Evolutionary conservation across 345 rosid genomes (phyloP).

Genomic region (Diplotaxis tenuifolia): DNA sequence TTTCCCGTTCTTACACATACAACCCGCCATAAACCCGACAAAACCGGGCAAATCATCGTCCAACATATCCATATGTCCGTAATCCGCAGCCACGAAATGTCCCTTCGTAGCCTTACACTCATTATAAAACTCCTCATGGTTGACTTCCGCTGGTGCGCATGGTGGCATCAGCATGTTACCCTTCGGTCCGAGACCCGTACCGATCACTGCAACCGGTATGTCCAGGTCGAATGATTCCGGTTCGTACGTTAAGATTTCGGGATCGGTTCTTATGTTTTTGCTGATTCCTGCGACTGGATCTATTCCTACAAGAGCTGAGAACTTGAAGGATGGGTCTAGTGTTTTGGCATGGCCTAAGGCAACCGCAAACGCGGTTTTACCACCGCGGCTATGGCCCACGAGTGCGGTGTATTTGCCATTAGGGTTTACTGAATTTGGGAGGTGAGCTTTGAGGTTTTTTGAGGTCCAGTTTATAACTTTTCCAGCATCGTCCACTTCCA

Average conservation of each 20-base stretch:
- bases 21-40: conserved; percentile 29
- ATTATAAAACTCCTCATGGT: conserved; percentile 35
- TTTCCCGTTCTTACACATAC: conserved; percentile 31
- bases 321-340: conserved; percentile 20
- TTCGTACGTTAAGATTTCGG: conserved; percentile 27
- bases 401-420: conserved; percentile 17
- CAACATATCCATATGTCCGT: conserved; percentile 41
- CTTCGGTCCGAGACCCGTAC: conserved; percentile 33
- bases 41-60: conserved; percentile 29
- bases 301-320: conserved; percentile 34
- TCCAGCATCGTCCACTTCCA: conserved; percentile 36
- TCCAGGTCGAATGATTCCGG: conserved; percentile 32
- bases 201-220: conserved; percentile 34
- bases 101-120: conserved; percentile 33
- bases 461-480: conserved; percentile 28
- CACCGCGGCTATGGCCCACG: conserved; percentile 36
- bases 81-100: conserved; percentile 35
- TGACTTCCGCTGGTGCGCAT: conserved; percentile 31
- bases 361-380: conserved; percentile 35
- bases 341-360: conserved; percentile 35
- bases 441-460: conserved; percentile 17
- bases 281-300: conserved; percentile 31
- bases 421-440: conserved; percentile 21
- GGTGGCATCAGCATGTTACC: conserved; percentile 12
- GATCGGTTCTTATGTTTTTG: conserved; percentile 6